These are phyloP conservation scores for Tubosaeta sp. DNA, from an alignment of 768 basidiomycete species.

Conservation along the genomic window DNA sequence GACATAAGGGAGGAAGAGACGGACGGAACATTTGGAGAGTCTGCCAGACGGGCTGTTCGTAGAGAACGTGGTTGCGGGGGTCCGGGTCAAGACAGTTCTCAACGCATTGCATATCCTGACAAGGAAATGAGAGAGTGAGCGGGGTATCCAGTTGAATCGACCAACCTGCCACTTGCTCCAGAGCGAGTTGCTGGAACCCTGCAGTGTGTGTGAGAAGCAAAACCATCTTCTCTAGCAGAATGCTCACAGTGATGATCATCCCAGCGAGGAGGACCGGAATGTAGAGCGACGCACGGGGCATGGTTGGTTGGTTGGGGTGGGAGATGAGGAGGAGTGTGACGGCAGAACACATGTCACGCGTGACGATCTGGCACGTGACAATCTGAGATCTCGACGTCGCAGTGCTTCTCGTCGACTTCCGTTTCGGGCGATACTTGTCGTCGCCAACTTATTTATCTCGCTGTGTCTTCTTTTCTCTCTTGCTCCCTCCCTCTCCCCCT, in stretches of 20 bases:
- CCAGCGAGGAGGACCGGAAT: conserved; percentile 81
- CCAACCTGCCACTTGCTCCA: conserved; percentile 81
- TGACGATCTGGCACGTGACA: conserved; percentile 21
- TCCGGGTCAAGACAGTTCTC: conserved; percentile 79
- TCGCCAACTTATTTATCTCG: conserved; percentile 30
- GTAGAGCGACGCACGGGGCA: conserved; percentile 60
- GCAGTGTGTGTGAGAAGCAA: conserved; percentile 5
- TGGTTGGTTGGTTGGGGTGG: conserved; percentile 30
- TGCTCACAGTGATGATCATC: conserved; percentile 82
- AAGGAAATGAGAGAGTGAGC: conserved; percentile 4
- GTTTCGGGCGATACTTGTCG: conserved; percentile 17
- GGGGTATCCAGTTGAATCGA: background rate
- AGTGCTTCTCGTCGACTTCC: conserved; percentile 31
- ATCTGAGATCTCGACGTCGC: conserved; percentile 28
- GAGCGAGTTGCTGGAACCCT: conserved; percentile 79
- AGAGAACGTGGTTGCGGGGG: conserved; percentile 60
- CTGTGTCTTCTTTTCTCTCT: conserved; percentile 28
- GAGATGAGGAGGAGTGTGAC: background rate
- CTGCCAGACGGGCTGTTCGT: conserved; percentile 95
- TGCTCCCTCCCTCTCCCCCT: conserved; percentile 12
- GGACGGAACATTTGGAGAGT: conserved; percentile 85
- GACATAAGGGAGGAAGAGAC: conserved; percentile 29
- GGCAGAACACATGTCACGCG: conserved; percentile 11
- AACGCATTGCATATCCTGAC: conserved; percentile 95
- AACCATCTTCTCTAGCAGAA: background rate